These are phyloP conservation scores for Ilyonectria sp. DNA, from an alignment of 2,329 filamentous ascomycete genomes.

Conservation along the genomic window DNA sequence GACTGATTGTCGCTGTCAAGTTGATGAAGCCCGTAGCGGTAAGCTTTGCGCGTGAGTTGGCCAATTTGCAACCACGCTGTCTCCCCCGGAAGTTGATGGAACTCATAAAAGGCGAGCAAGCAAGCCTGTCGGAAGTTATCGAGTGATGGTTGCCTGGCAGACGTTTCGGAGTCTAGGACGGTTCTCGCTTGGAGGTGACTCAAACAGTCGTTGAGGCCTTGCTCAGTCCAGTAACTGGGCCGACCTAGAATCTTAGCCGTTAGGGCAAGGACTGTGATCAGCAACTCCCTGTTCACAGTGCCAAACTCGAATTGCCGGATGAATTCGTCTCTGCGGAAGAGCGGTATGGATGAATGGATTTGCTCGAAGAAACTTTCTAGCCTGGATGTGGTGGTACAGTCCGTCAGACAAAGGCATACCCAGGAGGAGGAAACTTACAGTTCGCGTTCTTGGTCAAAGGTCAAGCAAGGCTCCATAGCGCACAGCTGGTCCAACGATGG, in stretches of 20 bases:
- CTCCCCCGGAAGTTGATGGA: constrained; percentile 2
- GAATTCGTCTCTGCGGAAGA: constrained; percentile 2
- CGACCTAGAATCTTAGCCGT: constrained; percentile 1
- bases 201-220: constrained; percentile 1
- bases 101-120: constrained; percentile 2
- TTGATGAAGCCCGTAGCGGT: constrained; percentile 2
- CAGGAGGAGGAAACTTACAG: constrained; percentile 1
- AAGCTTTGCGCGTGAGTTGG: background rate
- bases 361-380: constrained; percentile 4
- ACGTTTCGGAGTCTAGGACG: constrained; percentile 2
- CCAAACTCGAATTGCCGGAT: constrained; percentile 2
- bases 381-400: background rate
- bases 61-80: constrained; percentile 1
- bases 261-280: constrained; percentile 2
- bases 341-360: constrained; percentile 1
- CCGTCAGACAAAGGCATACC: constrained; percentile 1
- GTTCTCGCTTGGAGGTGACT: constrained; percentile 1
- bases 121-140: background rate
- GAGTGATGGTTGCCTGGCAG: background rate
- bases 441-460: constrained; percentile 4
- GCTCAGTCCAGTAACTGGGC: constrained; percentile 3
- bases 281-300: constrained; percentile 1
- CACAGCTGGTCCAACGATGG: constrained; percentile 1
- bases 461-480: constrained; percentile 2
- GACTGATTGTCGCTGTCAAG: constrained; percentile 2